These are phyloP conservation scores for Mycosphaerelloides madeirae DNA, from an alignment of 2,329 filamentous ascomycete species.

Conservation along the genomic window DNA sequence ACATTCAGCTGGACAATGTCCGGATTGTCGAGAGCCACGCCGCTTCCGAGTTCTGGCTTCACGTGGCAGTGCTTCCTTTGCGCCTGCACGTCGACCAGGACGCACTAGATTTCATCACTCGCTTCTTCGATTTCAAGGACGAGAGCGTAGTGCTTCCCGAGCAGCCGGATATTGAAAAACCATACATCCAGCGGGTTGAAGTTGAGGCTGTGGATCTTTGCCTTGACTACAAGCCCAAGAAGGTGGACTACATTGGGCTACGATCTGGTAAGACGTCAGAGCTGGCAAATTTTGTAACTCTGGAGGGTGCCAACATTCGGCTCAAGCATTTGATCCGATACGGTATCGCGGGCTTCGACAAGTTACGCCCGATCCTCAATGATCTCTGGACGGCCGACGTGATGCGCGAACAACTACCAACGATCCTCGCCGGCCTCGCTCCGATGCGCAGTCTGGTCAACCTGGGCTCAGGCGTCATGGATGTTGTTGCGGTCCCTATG, in stretches of 20 bases:
- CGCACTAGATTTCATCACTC: constrained; percentile 90
- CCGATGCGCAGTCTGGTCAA: constrained; percentile 88
- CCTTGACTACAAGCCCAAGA: constrained; percentile 95
- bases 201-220: constrained; percentile 77
- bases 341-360: constrained; percentile 84
- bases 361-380: constrained; percentile 82
- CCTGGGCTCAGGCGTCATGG: constrained; percentile 78
- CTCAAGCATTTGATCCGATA: constrained; percentile 89
- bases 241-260: constrained; percentile 90
- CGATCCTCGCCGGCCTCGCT: constrained; percentile 81
- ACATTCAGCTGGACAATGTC: constrained; percentile 82
- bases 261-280: constrained; percentile 92
- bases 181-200: constrained; percentile 83
- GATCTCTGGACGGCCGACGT: constrained; percentile 97
- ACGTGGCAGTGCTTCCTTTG: constrained; percentile 71
- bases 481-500: constrained; percentile 85
- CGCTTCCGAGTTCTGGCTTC: constrained; percentile 74
- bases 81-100: constrained; percentile 95
- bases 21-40: constrained; percentile 78
- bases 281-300: constrained; percentile 96
- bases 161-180: constrained; percentile 43
- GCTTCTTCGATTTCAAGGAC: constrained; percentile 98
- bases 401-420: constrained; percentile 79
- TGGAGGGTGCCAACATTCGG: constrained; percentile 82
- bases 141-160: constrained; percentile 55